These are phyloP conservation scores for Viola pubescens DNA, from an alignment of 441 rosid genomes.

Conservation along the genomic window DNA sequence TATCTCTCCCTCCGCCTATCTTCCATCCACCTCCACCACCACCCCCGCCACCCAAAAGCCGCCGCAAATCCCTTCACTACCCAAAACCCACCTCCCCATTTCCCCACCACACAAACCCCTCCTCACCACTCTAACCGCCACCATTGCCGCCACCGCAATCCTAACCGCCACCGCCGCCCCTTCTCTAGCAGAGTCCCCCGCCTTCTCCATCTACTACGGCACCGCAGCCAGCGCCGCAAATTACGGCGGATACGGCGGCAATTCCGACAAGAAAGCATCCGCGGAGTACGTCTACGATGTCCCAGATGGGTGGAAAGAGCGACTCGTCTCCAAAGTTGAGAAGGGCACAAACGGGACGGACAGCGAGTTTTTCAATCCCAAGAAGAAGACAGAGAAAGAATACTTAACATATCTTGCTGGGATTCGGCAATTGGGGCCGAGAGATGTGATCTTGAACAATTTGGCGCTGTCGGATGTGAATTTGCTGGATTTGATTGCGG, in stretches of 20 bases:
- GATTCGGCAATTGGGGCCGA: constrained; percentile 66
- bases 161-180: constrained; percentile 37
- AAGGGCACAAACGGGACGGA: constrained; percentile 95
- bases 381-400: constrained; percentile 69
- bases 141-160: constrained; percentile 48
- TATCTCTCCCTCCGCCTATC: constrained; percentile 40
- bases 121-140: constrained; percentile 34
- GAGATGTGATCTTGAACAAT: constrained; percentile 59
- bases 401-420: constrained; percentile 77
- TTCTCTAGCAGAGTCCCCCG: constrained; percentile 37
- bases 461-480: constrained; percentile 76
- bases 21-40: constrained; percentile 35
- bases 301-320: constrained; percentile 87
- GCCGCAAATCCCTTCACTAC: constrained; percentile 17
- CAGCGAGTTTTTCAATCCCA: constrained; percentile 87
- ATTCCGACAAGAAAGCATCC: constrained; percentile 72
- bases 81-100: constrained; percentile 21
- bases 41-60: constrained; percentile 28
- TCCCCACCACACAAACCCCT: constrained; percentile 20
- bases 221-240: constrained; percentile 94
- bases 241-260: constrained; percentile 84
- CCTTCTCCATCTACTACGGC: constrained; percentile 66
- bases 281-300: constrained; percentile 90
- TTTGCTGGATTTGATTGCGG: constrained; percentile 66
- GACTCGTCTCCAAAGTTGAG: constrained; percentile 80